Evolutionary conservation across 805 yeast genomes (phyloP), one percentile per base, ranked within the genome.

Genomic region (Candida suzukii): DNA sequence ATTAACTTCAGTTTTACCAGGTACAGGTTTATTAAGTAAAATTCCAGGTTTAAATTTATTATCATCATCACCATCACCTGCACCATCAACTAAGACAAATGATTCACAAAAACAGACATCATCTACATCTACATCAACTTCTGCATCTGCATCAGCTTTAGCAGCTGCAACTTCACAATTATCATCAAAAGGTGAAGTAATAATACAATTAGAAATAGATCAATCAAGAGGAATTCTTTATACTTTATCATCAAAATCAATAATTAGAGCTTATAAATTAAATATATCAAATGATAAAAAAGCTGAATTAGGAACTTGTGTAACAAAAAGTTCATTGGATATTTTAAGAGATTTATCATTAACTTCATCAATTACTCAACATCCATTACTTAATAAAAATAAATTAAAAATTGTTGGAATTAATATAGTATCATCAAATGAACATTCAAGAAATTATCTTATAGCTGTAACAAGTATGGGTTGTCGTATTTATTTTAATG

Each of bases 401-500:
- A 67, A 63, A 37, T 67, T 83, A 53, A 74, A 74, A 45, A 72
- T 88, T 34, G 76, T 83, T 20, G 78, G 74, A 49, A 72, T 84
- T 40, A 76, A 74, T 45, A 70, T 76, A n/a, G 75, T 85, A 11
- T 61, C 80, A 3, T 76, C 70, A 38, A 57, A 61, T 18, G 95
- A 88, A 58, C 83, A 88, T 34, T 66, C 74, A 25, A 80, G 80
- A 40, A 66, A 87, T 20, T 87, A 78, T 54, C 63, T 88, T 41
- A 79, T 88, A 38, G 95, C 95, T 0, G 71, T 85, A 14, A 86
- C 96, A 0, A 70, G 78, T 37, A 83, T 80, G 46, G 96, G 97
- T n/a, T 84, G 86, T 50, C 74, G 97, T 49, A 67, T 88, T 21
- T 80, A 76, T 46, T 59, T 81, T 39, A 74, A 79, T 47, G 77